Percentiles rank a stretch among this genome's conserved stretches.
Conservation (phyloP, 1,284 basidiomycete genomes). For the Fomitiporia mediterranea region DNA sequence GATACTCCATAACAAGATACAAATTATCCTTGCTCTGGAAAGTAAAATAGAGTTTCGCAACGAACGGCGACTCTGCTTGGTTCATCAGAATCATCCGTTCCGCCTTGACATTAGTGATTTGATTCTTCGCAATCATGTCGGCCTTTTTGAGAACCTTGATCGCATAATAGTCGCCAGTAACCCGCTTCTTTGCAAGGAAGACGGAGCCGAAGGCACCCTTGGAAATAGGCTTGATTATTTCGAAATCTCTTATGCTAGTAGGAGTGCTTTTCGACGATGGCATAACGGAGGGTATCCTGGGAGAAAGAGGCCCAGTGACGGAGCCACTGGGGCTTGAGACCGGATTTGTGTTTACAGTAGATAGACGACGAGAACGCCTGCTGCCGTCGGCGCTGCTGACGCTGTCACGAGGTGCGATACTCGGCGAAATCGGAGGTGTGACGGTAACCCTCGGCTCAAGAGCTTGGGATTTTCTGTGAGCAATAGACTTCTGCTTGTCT, state of each 20-base stretch:
- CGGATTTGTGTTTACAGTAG: constrained; percentile 58
- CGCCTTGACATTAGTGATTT: constrained; percentile 99
- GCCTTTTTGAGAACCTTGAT: constrained; percentile 99
- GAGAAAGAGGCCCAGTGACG: constrained; percentile 66
- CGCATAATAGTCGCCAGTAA: constrained; percentile 97
- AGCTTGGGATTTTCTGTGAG: constrained; percentile 59
- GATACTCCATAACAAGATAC: constrained; percentile 98
- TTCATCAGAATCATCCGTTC: constrained; percentile 99
- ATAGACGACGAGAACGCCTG: constrained; percentile 62
- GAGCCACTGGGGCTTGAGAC: constrained; percentile 51
- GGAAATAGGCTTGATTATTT: constrained; percentile 99
- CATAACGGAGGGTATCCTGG: constrained; percentile 75
- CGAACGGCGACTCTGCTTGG: constrained; percentile 98
- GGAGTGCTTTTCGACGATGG: constrained; percentile 77
- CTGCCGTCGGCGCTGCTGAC: constrained; percentile 39
- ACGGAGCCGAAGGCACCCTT: constrained; percentile 99
- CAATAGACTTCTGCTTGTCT: constrained; percentile 34
- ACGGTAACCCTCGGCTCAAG: constrained; percentile 63
- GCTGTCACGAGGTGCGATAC: constrained; percentile 54
- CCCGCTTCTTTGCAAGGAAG: constrained; percentile 96
- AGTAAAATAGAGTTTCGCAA: constrained; percentile 97
- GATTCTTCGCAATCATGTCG: constrained; percentile 99
- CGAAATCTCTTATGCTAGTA: constrained; percentile 97
- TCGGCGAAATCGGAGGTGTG: constrained; percentile 73
- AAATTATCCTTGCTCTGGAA: constrained; percentile 99